These are phyloP conservation scores for Saccharomyces hybrid DNA, from an alignment of 1,139 yeast genomes.

Conservation along the genomic window DNA sequence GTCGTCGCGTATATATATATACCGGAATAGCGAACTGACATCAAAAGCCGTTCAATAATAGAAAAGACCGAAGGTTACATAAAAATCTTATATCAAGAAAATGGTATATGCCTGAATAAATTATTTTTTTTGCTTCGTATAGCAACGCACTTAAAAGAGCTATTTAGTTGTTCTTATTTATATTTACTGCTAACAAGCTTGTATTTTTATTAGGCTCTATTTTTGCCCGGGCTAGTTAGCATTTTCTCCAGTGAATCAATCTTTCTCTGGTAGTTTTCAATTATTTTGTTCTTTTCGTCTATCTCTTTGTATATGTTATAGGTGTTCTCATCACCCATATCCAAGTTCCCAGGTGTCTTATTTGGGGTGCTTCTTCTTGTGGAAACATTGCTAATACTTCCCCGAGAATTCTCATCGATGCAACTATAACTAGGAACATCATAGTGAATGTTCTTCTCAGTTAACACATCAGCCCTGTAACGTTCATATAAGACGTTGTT, in stretches of 20 bases:
- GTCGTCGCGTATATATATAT: not conserved
- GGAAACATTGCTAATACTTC: conserved; percentile 6
- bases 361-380: conserved; percentile 1
- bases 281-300: conserved; percentile 20
- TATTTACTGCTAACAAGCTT: not conserved
- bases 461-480: conserved; percentile 45
- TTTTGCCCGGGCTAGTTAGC: conserved; percentile 4
- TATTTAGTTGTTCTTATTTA: not conserved
- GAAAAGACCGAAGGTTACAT: not conserved
- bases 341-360: not conserved
- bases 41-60: not conserved
- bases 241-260: conserved; percentile 16
- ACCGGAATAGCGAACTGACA: not conserved
- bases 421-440: conserved; percentile 1
- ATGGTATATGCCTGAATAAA: not conserved
- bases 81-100: not conserved
- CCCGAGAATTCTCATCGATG: conserved; percentile 4
- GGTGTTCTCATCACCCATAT: not conserved
- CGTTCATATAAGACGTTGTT: conserved; percentile 61
- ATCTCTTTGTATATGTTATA: conserved; percentile 8
- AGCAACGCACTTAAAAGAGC: not conserved
- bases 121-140: not conserved
- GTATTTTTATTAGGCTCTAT: not conserved
- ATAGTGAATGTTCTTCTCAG: not conserved
- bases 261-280: conserved; percentile 20